Evolutionary conservation across 768 basidiomycete genomes (phyloP).

Genomic region (Panus rudis): DNA sequence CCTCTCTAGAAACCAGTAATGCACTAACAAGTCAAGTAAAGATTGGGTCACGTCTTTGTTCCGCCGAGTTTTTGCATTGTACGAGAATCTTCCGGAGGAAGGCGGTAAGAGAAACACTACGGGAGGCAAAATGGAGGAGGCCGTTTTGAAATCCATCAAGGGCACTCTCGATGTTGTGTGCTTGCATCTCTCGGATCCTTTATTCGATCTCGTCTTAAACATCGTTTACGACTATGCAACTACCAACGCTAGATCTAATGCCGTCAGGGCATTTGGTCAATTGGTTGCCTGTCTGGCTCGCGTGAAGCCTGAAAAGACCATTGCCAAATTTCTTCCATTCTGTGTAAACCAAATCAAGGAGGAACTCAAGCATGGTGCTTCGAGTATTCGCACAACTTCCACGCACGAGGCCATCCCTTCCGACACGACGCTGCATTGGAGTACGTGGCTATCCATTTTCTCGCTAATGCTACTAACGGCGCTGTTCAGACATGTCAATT

Average conservation of each 20-base stretch:
- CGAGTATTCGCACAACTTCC: conserved; percentile 76
- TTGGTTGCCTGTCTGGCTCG: conserved; percentile 80
- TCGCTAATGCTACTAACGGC: conserved; percentile 6
- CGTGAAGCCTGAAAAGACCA: conserved; percentile 65
- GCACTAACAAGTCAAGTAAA: conserved; percentile 19
- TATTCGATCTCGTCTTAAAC: conserved; percentile 82
- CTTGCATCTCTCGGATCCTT: conserved; percentile 65
- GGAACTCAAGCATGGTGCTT: conserved; percentile 87
- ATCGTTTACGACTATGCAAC: conserved; percentile 82
- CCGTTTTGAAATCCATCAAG: conserved; percentile 71
- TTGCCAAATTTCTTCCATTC: conserved; percentile 74
- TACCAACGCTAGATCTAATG: conserved; percentile 85
- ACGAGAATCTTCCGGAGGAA: conserved; percentile 92
- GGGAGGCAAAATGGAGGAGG: conserved; percentile 79
- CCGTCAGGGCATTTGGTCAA: conserved; percentile 86
- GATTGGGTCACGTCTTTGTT: conserved; percentile 81
- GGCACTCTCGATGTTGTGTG: conserved; percentile 77
- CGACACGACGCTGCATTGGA: conserved; percentile 91
- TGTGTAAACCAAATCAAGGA: conserved; percentile 72
- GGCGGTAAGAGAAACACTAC: conserved; percentile 82
- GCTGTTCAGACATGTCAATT: conserved; percentile 71
- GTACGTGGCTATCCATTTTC: conserved; percentile 35
- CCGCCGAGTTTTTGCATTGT: conserved; percentile 71
- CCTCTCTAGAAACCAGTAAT: background rate
- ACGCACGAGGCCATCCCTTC: conserved; percentile 67